Percentiles rank a stretch among this genome's conserved stretches.
These are phyloP conservation scores for Epichloe uncinata DNA, from an alignment of 2,329 filamentous ascomycete species.

Conservation along the genomic window DNA sequence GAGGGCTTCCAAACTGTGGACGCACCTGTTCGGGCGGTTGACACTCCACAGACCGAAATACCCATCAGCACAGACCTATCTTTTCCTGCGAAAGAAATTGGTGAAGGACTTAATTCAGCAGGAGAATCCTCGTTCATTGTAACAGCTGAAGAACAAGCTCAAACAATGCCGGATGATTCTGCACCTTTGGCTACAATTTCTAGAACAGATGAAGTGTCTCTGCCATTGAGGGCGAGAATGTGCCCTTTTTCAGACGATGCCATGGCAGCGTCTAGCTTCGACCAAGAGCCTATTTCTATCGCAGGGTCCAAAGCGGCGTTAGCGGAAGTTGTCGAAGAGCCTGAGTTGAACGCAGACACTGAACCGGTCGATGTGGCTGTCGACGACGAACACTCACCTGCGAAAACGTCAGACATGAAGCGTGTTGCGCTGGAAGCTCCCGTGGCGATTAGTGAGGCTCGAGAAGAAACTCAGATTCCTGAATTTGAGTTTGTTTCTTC, in stretches of 20 bases:
- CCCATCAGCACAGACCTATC: not conserved
- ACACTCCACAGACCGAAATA: not conserved
- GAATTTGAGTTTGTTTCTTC: not conserved
- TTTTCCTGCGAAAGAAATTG: not conserved
- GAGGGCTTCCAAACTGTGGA: not conserved
- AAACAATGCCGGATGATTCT: not conserved
- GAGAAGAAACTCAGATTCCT: not conserved
- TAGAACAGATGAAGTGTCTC: not conserved
- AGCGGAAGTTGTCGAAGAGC: not conserved
- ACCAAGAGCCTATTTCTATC: not conserved
- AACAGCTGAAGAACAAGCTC: not conserved
- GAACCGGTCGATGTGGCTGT: not conserved
- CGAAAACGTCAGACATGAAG: too few species aligned
- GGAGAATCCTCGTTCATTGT: not conserved
- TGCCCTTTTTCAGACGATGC: too few species aligned
- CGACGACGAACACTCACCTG: not conserved
- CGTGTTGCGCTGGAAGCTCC: not conserved
- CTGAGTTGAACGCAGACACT: not conserved
- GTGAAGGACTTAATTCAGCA: not conserved
- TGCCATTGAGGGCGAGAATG: too few species aligned
- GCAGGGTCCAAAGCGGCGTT: not conserved
- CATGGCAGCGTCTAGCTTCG: not conserved
- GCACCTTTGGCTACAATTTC: not conserved
- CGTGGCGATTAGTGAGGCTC: not conserved
- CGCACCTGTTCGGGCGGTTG: not conserved